Percentiles rank a stretch among this genome's conserved stretches.
phyloP scores from a whole-genome alignment of 257 asterid genomes.

The Gardenia jasminoides region DNA sequence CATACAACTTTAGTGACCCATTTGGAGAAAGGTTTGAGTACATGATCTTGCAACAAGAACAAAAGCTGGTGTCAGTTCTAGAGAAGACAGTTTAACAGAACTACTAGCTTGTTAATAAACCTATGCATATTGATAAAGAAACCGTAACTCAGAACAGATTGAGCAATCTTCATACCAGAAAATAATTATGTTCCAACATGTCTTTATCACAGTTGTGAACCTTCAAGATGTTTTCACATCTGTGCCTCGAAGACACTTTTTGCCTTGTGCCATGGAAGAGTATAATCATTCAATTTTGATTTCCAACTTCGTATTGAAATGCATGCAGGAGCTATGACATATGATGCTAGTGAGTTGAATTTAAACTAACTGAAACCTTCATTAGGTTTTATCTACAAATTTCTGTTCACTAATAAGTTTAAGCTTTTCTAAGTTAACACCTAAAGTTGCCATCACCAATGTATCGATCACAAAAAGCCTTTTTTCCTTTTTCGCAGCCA shows the following conservation, averaged over 20 bases:
- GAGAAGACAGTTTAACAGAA: neutral
- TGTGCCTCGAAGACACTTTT: neutral
- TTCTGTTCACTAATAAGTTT: neutral
- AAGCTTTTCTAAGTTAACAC: neutral
- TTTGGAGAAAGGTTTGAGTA: conserved; percentile 66
- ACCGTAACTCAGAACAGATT: neutral
- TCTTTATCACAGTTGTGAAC: neutral
- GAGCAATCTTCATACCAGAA: neutral
- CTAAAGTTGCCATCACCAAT: conserved; percentile 1
- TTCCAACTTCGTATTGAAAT: neutral
- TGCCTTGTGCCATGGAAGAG: neutral
- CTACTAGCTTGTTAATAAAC: neutral
- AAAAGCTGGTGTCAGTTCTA: conserved; percentile 7
- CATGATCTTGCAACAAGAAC: conserved; percentile 58
- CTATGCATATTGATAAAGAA: neutral
- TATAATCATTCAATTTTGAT: neutral
- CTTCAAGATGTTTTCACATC: neutral
- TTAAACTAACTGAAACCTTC: neutral
- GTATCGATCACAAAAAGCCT: neutral
- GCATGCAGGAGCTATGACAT: too few relatives aligned
- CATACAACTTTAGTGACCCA: conserved; percentile 71
- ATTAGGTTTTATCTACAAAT: neutral
- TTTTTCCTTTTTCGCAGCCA: neutral
- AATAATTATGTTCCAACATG: neutral
- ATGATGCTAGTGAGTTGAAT: neutral